Evolutionary conservation across 805 yeast species (phyloP).

Genomic region (Candida broadrunensis): DNA sequence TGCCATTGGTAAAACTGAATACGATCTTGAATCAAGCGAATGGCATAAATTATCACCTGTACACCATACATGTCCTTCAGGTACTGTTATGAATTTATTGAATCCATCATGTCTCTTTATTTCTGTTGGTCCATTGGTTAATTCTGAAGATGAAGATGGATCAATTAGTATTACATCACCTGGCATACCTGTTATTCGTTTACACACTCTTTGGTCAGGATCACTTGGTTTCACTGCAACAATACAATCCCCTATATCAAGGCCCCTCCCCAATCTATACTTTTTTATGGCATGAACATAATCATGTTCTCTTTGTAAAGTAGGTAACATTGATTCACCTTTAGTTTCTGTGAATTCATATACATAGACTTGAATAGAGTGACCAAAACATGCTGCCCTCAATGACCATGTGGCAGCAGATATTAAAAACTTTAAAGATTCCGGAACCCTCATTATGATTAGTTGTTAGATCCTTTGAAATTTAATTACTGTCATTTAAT

Average conservation of each 20-base stretch:
- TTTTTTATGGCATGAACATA: constrained; percentile 73
- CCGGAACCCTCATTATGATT: constrained; percentile 11
- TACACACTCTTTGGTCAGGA: constrained; percentile 82
- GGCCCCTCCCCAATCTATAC: constrained; percentile 59
- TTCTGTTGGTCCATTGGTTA: constrained; percentile 30
- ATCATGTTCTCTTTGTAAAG: constrained; percentile 71
- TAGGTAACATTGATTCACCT: constrained; percentile 96
- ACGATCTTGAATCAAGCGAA: constrained; percentile 85
- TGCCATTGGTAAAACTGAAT: constrained; percentile 87
- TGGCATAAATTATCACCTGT: constrained; percentile 92
- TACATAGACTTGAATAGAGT: constrained; percentile 61
- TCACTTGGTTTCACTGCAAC: constrained; percentile 90
- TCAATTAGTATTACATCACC: constrained; percentile 84
- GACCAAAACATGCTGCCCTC: constrained; percentile 62
- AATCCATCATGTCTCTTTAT: constrained; percentile 34
- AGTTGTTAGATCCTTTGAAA: no score
- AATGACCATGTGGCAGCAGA: constrained; percentile 48
- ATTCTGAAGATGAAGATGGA: constrained; percentile 58
- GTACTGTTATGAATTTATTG: constrained; percentile 68
- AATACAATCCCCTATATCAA: constrained; percentile 80
- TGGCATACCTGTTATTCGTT: constrained; percentile 93
- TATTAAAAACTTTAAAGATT: constrained; percentile 23
- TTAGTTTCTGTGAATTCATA: constrained; percentile 78
- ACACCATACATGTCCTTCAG: constrained; percentile 95
- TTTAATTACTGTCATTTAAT: no score